These are phyloP conservation scores for Xylariaceae sp. DNA, from an alignment of 2,329 filamentous ascomycete species.

Conservation along the genomic window DNA sequence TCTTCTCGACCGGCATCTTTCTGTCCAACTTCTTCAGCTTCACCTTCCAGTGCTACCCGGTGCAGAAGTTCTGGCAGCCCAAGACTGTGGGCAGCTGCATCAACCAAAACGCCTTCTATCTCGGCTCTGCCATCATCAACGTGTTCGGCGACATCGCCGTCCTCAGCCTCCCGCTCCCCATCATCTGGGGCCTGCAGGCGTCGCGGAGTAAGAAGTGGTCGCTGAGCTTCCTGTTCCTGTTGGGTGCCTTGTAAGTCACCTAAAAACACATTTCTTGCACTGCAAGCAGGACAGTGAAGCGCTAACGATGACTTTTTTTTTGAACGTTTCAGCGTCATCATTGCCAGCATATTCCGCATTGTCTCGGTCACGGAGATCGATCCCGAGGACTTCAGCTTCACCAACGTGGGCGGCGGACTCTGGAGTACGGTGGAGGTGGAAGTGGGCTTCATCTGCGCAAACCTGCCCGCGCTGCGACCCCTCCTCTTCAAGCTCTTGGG, in stretches of 20 bases:
- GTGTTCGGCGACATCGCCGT: slow-evolving; percentile 28
- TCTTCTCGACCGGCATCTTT: slow-evolving; percentile 22
- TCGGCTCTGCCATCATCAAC: slow-evolving; percentile 26
- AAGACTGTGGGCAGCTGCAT: slow-evolving; percentile 19
- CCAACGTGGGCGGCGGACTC: slow-evolving; percentile 24
- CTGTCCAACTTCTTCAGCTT: slow-evolving; percentile 24
- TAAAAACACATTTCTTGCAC: too few species aligned
- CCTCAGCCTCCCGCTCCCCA: slow-evolving; percentile 27
- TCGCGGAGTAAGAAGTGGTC: slow-evolving; percentile 28
- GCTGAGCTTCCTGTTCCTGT: slow-evolving; percentile 28
- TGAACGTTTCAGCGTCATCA: slow-evolving; percentile 21
- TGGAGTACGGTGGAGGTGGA: slow-evolving; percentile 28
- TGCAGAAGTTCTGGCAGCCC: slow-evolving; percentile 21
- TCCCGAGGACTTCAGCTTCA: slow-evolving; percentile 24
- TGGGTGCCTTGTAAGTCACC: slow-evolving; percentile 31
- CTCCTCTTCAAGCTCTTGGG: slow-evolving; percentile 23
- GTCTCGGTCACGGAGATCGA: slow-evolving; percentile 24
- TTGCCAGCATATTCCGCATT: slow-evolving; percentile 28
- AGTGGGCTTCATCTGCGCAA: slow-evolving; percentile 28
- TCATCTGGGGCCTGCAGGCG: slow-evolving; percentile 28
- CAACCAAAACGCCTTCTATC: slow-evolving; percentile 22
- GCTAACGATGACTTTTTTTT: too few species aligned
- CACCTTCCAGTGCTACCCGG: slow-evolving; percentile 22
- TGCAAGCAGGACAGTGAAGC: too few species aligned
- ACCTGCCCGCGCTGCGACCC: slow-evolving; percentile 24